These are phyloP conservation scores for Trifolium fragiferum DNA, from an alignment of 306 rosid species.

Conservation along the genomic window DNA sequence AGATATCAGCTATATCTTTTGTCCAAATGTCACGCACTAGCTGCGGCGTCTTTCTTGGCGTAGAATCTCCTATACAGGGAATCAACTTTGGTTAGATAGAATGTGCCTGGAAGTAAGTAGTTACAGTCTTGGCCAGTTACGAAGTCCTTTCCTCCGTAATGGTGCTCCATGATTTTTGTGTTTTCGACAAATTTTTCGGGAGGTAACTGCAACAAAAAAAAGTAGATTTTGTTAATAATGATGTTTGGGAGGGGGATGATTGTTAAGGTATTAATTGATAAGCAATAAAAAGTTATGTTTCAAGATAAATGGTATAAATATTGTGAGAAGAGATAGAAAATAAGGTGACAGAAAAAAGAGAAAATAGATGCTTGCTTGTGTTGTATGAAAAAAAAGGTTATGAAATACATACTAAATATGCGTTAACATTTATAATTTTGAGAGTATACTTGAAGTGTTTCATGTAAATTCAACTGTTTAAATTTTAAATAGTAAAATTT, in stretches of 20 bases:
- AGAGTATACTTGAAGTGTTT: too few species aligned
- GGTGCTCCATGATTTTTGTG: slow-evolving; percentile 84
- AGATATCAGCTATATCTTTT: not conserved
- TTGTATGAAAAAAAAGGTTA: too few species aligned
- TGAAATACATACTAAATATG: too few species aligned
- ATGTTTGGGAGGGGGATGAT: not conserved
- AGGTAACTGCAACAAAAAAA: slow-evolving; percentile 50
- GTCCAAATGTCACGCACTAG: not conserved
- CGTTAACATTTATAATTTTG: too few species aligned
- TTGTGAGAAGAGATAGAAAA: too few species aligned
- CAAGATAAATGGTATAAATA: too few species aligned
- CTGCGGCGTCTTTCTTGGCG: slow-evolving; percentile 46
- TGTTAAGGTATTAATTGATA: not conserved
- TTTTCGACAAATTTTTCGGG: slow-evolving; percentile 75
- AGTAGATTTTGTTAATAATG: not conserved
- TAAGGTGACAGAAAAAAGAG: not conserved
- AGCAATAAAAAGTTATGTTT: too few species aligned
- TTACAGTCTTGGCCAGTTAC: slow-evolving; percentile 71
- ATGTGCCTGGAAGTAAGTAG: slow-evolving; percentile 69
- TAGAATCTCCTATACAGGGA: slow-evolving; percentile 80
- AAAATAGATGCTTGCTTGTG: too few species aligned
- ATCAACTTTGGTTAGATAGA: slow-evolving; percentile 87
- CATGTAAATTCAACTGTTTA: too few species aligned
- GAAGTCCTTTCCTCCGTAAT: slow-evolving; percentile 83
- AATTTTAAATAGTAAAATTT: too few species aligned